Base-by-base conservation (phyloP, 495 filamentous ascomycete genomes). In the Hyaloscypha finlandica region DNA sequence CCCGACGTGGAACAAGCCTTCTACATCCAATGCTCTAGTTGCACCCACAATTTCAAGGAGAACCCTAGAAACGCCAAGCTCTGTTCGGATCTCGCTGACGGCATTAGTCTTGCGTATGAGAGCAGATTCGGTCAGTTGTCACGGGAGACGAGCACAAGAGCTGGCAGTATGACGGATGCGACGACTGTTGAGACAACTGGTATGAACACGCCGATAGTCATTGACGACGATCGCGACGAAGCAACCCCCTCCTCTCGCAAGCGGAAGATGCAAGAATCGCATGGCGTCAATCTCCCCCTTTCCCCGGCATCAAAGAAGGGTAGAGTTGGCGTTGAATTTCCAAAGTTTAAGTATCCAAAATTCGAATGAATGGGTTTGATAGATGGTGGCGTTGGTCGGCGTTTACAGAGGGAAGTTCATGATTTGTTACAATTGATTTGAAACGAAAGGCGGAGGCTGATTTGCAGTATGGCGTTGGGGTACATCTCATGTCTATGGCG, bases 1-100 rank as follows among this genome's bases (percentile, higher is more conserved):
- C 74, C 73, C 0, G 73, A 74, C 0, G 76, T 74, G 16, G 64
- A 59, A 0, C 77, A 83, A 55, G 83, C 82, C 0, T 86, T 81
- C 68, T 87, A 82, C 61, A 77, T 88, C 48, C 76, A 79, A 45
- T 88, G 85, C 66, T 70, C 72, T 9, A 54, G 55, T 29, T 85
- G 83, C 63, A 71, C 69, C 6, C 73, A 78, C 3, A 74, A 78
- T 32, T 80, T 83, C 56, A 48, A 54, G 12, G 67, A 74, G 11
- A 64, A 76, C 37, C 71, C 73, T 0, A 70, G 76, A 16, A 71
- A 74, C 53, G 65, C 66, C 19, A 73, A 70, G 9, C 66, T 80
- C 25, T 80, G 78, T 61, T 60, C 67, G 9, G 48, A 69, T 30
- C 52, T 74, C 25, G 74, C 66, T 9, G 58, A 54, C 6, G 68